phyloP scores from a whole-genome alignment of 495 filamentous ascomycete genomes.

The Lasiosphaeria ovina region DNA sequence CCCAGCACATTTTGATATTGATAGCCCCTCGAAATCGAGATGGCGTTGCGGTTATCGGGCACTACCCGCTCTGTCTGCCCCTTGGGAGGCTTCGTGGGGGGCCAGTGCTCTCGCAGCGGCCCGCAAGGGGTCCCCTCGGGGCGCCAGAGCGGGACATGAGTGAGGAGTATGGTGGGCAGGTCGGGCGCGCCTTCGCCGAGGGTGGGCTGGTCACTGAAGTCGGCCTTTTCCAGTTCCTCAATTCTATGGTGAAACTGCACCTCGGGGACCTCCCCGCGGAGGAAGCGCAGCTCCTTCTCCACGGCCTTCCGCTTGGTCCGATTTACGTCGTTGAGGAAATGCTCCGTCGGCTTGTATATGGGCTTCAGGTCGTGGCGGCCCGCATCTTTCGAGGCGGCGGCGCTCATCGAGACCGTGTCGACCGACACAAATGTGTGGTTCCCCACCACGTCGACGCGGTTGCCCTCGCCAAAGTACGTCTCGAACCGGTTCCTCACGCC shows the following conservation, averaged over 20 bases:
- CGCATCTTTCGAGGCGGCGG: conserved; percentile 45
- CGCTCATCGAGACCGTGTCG: conserved; percentile 83
- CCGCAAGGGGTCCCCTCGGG: conserved; percentile 81
- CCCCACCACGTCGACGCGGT: conserved; percentile 81
- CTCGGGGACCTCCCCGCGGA: conserved; percentile 48
- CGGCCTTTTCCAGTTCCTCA: conserved; percentile 44
- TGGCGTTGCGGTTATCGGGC: conserved; percentile 74
- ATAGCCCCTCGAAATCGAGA: conserved; percentile 72
- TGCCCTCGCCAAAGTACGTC: conserved; percentile 84
- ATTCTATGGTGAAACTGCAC: conserved; percentile 52
- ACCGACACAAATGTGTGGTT: conserved; percentile 96
- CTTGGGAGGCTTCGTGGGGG: conserved; percentile 61
- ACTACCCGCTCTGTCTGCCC: conserved; percentile 52
- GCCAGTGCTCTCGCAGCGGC: conserved; percentile 78
- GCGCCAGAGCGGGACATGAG: conserved; percentile 88
- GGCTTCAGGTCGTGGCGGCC: conserved; percentile 45
- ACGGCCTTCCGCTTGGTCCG: conserved; percentile 51
- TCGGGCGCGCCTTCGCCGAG: conserved; percentile 44
- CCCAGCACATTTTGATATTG: conserved; percentile 96
- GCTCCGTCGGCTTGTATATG: conserved; percentile 72
- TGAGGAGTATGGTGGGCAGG: conserved; percentile 81
- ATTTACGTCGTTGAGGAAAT: conserved; percentile 69
- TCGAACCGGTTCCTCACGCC: conserved; percentile 79
- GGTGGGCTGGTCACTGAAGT: conserved; percentile 39
- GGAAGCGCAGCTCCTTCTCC: conserved; percentile 52